Base-by-base conservation (phyloP, 2,329 filamentous ascomycete species). In the Colletotrichum truncatum region DNA sequence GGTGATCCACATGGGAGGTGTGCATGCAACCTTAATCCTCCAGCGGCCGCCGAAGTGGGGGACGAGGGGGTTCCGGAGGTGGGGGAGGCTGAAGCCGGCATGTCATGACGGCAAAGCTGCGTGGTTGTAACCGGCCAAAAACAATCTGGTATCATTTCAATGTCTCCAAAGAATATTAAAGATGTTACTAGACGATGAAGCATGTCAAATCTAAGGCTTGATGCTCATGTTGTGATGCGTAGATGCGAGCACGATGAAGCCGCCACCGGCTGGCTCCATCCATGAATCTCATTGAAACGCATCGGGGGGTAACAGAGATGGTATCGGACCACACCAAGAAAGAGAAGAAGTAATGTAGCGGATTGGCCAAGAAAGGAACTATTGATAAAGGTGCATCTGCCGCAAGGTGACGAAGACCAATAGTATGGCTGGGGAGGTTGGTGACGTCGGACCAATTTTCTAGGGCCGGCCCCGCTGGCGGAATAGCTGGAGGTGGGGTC, bases 31-130 rank as follows among this genome's bases (percentile, higher is more conserved):
- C 30, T 51, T 43, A 12, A 55, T 32, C 26, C n/a, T n/a, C n/a
- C 41, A 48, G 54, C 10, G 9, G 43, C n/a, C 55, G 21, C 62
- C 57, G 56, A 36, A 61, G 57, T 49, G 62, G 62, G 62, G 62
- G 62, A 39, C 57, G 62, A 62, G 62, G 62, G 62, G 49, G 12
- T 65, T 62, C 48, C 62, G 57, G 18, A 28, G 23, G 59, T 43
- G 48, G 62, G 49, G 62, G 23, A 9, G 8, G 21, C 25, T 23
- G 12, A 16, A 11, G 7, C 6, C 62, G 57, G 49, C 41, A 51
- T 6, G n/a, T 55, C 28, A 14, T 6, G 41, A 48, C 41, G 62
- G 57, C 12, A 62, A 14, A 11, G n/a, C 32, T 53, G 3, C 6
- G 21, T 8, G 38, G 4, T 3, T 10, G 4, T 3, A 25, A 7